Evolutionary conservation across 2,329 filamentous ascomycete species (phyloP), one percentile per base, ranked within the genome.

Genomic region (Chaetomium strumarium): DNA sequence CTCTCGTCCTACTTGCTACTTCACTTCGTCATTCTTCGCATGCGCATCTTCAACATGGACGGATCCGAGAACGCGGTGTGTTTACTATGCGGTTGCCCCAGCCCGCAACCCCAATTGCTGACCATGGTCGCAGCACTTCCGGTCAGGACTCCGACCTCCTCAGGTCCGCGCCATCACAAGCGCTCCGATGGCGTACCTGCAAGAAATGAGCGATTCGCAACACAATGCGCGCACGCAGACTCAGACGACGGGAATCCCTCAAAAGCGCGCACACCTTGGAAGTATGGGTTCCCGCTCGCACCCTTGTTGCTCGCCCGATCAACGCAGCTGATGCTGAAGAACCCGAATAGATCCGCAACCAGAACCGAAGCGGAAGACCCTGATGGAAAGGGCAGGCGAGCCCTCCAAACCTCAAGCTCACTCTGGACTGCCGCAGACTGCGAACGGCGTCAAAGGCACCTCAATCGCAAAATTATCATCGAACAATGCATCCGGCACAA

Each of bases 161-260:
- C 59, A 44, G 33, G 41, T 57, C 31, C 52, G 49, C 24, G 45
- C 52, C 19, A 24, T 51, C 33, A 47, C 37, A 20, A 37, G 38
- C 13, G 17, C 33, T 16, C 38, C 29, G 24, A 31, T 37, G n/a
- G 39, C 41, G 40, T 67, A 64, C 43, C 72, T 84, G 14, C 67
- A 73, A 10, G 80, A 84, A 62, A 76, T 81, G 59, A 75, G 71
- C 62, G 78, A 83, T 8, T 83, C 81, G n/a, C 79, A 84, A 62
- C 73, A 70, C 67, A 85, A 85, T 64, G 67, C 75, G 40, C 76
- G 80, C 46, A 65, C 69, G 11, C 75, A 75, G 46, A 65, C 69
- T 11, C 75, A 75, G 46, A 65, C 68, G 1, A 64, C 72, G 0
- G 70, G 70, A 36, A 70, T 70, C 48, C 68, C 72, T 33, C 68